These are phyloP conservation scores for Wallacemonas rigidus DNA, from an alignment of 208 protist species.

Conservation along the genomic window DNA sequence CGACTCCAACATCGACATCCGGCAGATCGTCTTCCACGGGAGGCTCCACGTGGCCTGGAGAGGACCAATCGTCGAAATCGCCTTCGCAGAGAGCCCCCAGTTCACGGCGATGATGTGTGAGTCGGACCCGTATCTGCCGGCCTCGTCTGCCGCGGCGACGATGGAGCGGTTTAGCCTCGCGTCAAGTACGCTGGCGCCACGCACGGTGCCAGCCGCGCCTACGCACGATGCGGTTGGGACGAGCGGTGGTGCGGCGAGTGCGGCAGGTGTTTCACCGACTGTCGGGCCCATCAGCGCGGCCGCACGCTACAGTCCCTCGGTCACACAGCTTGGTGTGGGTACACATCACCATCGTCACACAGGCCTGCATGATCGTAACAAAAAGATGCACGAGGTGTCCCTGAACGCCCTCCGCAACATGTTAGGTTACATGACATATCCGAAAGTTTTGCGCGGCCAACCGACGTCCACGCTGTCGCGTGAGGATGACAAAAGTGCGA, in stretches of 20 bases:
- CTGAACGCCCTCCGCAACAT: conserved; percentile 55
- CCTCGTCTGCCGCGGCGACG: background rate
- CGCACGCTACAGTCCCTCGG: background rate
- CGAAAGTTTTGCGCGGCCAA: conserved; percentile 53
- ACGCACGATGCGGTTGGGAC: too few relatives aligned
- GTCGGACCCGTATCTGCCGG: conserved; percentile 1
- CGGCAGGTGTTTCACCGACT: background rate
- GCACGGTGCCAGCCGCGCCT: too few relatives aligned
- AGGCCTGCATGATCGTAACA: conserved; percentile 40
- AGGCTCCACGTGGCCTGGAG: conserved; percentile 59
- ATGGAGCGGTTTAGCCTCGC: too few relatives aligned
- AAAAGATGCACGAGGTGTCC: conserved; percentile 79
- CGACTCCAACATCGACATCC: conserved; percentile 50
- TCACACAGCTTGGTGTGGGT: background rate
- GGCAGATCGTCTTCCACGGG: conserved; percentile 58
- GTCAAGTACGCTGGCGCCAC: too few relatives aligned
- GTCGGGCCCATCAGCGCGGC: background rate
- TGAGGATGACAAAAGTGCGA: background rate
- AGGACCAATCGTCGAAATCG: conserved; percentile 56
- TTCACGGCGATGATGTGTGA: conserved; percentile 68
- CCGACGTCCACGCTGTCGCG: background rate
- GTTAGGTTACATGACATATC: conserved; percentile 67
- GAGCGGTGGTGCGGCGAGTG: conserved; percentile 2
- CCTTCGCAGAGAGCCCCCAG: conserved; percentile 61
- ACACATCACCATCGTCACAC: conserved; percentile 3